Evolutionary conservation across 192 early-diverging fungal genomes (phyloP).

Genomic region (Pecoramyces ruminantium): DNA sequence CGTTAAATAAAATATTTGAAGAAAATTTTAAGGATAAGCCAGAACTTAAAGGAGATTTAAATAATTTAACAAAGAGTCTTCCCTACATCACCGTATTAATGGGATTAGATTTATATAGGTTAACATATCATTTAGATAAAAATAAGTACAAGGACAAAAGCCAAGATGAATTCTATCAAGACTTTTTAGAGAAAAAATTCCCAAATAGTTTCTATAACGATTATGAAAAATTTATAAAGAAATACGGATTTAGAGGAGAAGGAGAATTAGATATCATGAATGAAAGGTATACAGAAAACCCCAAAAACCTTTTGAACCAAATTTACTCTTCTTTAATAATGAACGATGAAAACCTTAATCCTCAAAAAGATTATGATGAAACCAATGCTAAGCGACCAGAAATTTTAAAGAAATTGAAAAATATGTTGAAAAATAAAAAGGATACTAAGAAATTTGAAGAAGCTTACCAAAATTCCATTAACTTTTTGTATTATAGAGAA

Average conservation of each 20-base stretch:
- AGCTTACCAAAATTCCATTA: neutral
- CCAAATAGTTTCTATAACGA: neutral
- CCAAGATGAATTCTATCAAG: neutral
- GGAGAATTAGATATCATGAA: neutral
- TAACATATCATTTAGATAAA: neutral
- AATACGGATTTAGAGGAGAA: neutral
- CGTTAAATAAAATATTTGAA: neutral
- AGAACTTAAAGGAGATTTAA: neutral
- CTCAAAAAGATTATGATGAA: neutral
- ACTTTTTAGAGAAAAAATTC: neutral
- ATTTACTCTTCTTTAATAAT: neutral
- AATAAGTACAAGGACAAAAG: neutral
- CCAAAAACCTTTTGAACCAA: neutral
- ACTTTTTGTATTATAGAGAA: neutral
- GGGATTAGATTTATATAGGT: neutral
- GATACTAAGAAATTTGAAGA: neutral
- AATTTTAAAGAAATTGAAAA: neutral
- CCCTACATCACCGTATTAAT: neutral
- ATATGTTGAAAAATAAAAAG: neutral
- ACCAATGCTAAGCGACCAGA: neutral
- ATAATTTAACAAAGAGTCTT: neutral
- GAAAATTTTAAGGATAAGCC: neutral
- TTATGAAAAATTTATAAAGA: neutral
- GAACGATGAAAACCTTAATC: neutral
- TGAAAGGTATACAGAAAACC: neutral